Evolutionary conservation across 1,139 yeast genomes (phyloP).

Genomic region (Saccharomycopsis hybrid): DNA sequence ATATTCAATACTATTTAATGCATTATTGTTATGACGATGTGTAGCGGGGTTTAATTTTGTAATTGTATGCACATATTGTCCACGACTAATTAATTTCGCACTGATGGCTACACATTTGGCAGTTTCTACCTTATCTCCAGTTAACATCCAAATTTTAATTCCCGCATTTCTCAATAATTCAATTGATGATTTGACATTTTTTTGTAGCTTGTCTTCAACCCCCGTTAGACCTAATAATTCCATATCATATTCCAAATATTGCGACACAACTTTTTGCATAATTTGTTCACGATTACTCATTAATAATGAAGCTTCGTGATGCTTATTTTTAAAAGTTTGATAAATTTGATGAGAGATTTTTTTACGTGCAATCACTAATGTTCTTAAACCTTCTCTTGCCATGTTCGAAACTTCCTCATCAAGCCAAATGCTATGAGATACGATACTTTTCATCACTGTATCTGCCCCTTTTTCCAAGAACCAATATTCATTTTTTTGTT

Average conservation of each 20-base stretch:
- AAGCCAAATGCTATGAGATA: slow-evolving; percentile 85
- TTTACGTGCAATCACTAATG: slow-evolving; percentile 86
- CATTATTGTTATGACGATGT: slow-evolving; percentile 33
- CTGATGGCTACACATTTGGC: slow-evolving; percentile 96
- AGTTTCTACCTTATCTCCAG: slow-evolving; percentile 98
- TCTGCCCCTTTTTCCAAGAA: slow-evolving; percentile 95
- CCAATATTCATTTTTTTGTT: slow-evolving; percentile 61
- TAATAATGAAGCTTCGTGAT: slow-evolving; percentile 66
- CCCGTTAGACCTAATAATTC: slow-evolving; percentile 93
- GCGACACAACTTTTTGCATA: slow-evolving; percentile 62
- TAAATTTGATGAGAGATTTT: slow-evolving; percentile 48
- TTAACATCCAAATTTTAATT: slow-evolving; percentile 96
- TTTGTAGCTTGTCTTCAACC: slow-evolving; percentile 91
- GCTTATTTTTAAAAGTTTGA: slow-evolving; percentile 56
- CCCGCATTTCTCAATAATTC: slow-evolving; percentile 95
- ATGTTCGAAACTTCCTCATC: slow-evolving; percentile 96
- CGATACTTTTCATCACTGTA: slow-evolving; percentile 85
- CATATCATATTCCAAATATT: slow-evolving; percentile 72
- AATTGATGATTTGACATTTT: slow-evolving; percentile 83
- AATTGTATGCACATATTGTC: slow-evolving; percentile 86
- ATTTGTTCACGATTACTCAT: slow-evolving; percentile 72
- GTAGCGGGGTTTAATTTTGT: slow-evolving; percentile 59
- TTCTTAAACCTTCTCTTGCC: slow-evolving; percentile 97
- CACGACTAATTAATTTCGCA: slow-evolving; percentile 85
- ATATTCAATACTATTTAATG: slow-evolving; percentile 69